Evolutionary conservation across 148 eudicot genomes (phyloP), one percentile per base, ranked within the genome.

Genomic region (Pouteria glomerata): DNA sequence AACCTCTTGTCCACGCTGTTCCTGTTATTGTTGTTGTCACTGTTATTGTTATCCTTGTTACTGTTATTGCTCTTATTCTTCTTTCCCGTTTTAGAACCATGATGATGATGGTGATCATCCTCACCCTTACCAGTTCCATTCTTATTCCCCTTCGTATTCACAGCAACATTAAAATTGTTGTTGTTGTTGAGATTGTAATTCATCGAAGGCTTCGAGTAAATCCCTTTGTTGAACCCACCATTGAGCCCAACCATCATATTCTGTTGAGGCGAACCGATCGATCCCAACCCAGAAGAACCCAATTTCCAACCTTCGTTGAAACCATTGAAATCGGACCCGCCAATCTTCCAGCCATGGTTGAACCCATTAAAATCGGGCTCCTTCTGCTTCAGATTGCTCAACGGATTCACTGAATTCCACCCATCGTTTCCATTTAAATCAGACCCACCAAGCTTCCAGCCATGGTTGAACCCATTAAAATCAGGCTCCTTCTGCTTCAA

Each of bases 171-270:
- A 47, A 73, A 73, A 45, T 75, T 76, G 58, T 70, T 75, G 47
- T 56, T 81, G 39, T 78, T 39, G 27, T 78, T 74, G 21, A 71
- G 47, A 50, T 78, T 70, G 37, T 76, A 75, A 70, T 83, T 84
- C 52, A 70, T 26, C 19, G 62, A 59, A 14, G 86, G 89, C 66
- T 85, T 88, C 4, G 89, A 78, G 45, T 89, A 95, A 59, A 92
- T 58, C 78, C 96, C 97, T 69, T 91, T 92, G 74, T 85, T 92
- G 45, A 95, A 88, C 73, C 98, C 98, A 13, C 97, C 89, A 69
- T 93, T 93, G 16, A 80, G 60, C 45, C 81, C 82, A 30, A 69
- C 37, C 48, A 51, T 33, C 7, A 72, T 66, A 37, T 31, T 73
- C 21, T 21, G 47, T 27, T 8, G 55, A 19, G 47, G 33, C 68